phyloP scores from a whole-genome alignment of 768 basidiomycete genomes.

The Exsudoporus frostii region DNA sequence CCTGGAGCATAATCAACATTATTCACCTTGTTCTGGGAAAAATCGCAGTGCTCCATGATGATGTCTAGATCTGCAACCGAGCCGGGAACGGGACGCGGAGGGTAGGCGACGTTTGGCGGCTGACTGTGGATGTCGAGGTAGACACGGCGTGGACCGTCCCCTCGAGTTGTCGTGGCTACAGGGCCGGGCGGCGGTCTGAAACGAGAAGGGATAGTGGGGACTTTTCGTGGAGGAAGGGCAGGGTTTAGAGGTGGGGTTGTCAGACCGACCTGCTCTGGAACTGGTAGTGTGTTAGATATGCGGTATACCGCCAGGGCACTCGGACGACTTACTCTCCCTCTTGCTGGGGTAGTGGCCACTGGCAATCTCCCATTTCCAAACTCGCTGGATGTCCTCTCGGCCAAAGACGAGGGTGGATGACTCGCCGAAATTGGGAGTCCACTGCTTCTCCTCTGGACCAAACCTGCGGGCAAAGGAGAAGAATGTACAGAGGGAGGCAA shows the following conservation, averaged over 20 bases:
- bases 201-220: conserved; percentile 44
- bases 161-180: conserved; percentile 57
- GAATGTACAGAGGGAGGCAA: conserved; percentile 49
- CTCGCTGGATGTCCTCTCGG: conserved; percentile 76
- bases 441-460: conserved; percentile 57
- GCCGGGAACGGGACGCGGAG: conserved; percentile 81
- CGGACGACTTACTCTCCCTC: conserved; percentile 56
- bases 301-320: background rate
- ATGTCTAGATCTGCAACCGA: conserved; percentile 86
- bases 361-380: conserved; percentile 95
- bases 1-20: background rate
- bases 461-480: conserved; percentile 63
- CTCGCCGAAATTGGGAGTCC: conserved; percentile 58
- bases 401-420: conserved; percentile 71
- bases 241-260: conserved; percentile 62
- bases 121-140: conserved; percentile 70
- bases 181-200: conserved; percentile 45
- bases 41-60: conserved; percentile 92
- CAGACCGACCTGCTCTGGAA: conserved; percentile 67
- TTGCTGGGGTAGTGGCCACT: conserved; percentile 93
- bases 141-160: conserved; percentile 72
- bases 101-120: conserved; percentile 69
- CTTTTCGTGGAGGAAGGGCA: conserved; percentile 59
- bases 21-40: conserved; percentile 68
- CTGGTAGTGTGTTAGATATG: conserved; percentile 35